phyloP scores from a whole-genome alignment of 495 filamentous ascomycete species.

The Aspergillus coremiiformis region DNA sequence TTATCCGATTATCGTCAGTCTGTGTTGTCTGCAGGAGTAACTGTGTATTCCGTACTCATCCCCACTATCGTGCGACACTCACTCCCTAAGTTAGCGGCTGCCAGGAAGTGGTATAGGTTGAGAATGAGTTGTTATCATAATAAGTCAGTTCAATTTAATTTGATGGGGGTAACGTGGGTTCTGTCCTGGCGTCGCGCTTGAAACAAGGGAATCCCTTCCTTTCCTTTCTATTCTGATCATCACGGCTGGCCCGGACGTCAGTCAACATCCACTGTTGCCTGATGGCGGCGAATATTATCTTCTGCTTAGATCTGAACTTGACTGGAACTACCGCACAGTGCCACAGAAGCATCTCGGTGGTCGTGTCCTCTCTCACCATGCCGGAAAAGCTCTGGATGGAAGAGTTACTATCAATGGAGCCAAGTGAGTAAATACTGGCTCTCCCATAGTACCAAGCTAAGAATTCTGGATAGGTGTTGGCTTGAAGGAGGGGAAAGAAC shows the following conservation, averaged over 20 bases:
- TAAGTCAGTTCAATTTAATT: no score
- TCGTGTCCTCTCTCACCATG: not conserved
- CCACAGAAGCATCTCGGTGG: constrained; percentile 1
- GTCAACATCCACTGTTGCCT: constrained; percentile 14
- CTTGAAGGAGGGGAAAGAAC: constrained; percentile 27
- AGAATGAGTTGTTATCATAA: no score
- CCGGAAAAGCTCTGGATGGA: not conserved
- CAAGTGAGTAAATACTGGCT: not conserved
- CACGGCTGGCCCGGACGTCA: constrained; percentile 26
- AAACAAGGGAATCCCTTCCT: constrained; percentile 7
- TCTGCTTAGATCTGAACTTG: constrained; percentile 14
- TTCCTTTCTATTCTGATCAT: constrained; percentile 22
- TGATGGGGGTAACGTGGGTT: constrained; percentile 39
- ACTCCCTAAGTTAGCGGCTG: no score
- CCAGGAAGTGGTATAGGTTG: no score
- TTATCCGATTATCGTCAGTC: no score
- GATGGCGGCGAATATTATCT: not conserved
- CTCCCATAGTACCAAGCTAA: not conserved
- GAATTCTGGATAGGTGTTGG: constrained; percentile 11
- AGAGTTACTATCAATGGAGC: not conserved
- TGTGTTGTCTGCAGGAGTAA: no score
- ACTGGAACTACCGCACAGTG: constrained; percentile 22
- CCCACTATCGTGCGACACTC: no score
- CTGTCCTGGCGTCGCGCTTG: constrained; percentile 23
- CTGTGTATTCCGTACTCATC: no score